Conservation (phyloP, 192 early-diverging fungal genomes). For the Helicostylum pulchrum region DNA sequence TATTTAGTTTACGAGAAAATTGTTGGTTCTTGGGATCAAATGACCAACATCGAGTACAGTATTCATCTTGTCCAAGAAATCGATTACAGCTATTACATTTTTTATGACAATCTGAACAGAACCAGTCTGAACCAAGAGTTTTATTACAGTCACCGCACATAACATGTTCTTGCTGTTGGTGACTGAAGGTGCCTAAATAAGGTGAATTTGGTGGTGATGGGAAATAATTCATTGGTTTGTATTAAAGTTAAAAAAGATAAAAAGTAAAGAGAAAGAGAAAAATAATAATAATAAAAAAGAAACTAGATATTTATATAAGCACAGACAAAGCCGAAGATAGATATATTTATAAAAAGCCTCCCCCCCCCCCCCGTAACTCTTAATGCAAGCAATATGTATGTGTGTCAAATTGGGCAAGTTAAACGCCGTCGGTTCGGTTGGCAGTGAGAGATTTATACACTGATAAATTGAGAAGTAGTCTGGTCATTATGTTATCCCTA, state of each 20-base stretch:
- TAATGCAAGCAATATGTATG: not conserved
- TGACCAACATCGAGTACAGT: slow-evolving; percentile 35
- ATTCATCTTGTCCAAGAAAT: slow-evolving; percentile 26
- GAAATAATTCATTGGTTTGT: slow-evolving; percentile 18
- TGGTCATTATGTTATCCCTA: no score
- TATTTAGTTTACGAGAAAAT: not conserved
- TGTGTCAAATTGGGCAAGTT: slow-evolving; percentile 11
- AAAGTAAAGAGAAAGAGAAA: slow-evolving; percentile 2
- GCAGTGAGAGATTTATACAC: not conserved
- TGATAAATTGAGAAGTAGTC: no score
- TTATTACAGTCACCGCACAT: slow-evolving; percentile 33
- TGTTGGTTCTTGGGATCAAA: slow-evolving; percentile 22
- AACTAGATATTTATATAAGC: not conserved
- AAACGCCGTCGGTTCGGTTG: slow-evolving; percentile 17
- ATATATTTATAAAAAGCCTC: not conserved
- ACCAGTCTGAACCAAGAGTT: slow-evolving; percentile 29
- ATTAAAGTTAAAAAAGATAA: not conserved
- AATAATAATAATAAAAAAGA: not conserved
- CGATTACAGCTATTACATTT: slow-evolving; percentile 35
- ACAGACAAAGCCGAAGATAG: not conserved
- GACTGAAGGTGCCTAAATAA: not conserved
- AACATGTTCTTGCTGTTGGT: slow-evolving; percentile 1
- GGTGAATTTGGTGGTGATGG: slow-evolving; percentile 25
- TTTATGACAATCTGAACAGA: slow-evolving; percentile 32
- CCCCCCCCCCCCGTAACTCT: not conserved